Evolutionary conservation across 805 yeast species (phyloP), one percentile per base, ranked within the genome.

Genomic region (Yarrowia sp.): DNA sequence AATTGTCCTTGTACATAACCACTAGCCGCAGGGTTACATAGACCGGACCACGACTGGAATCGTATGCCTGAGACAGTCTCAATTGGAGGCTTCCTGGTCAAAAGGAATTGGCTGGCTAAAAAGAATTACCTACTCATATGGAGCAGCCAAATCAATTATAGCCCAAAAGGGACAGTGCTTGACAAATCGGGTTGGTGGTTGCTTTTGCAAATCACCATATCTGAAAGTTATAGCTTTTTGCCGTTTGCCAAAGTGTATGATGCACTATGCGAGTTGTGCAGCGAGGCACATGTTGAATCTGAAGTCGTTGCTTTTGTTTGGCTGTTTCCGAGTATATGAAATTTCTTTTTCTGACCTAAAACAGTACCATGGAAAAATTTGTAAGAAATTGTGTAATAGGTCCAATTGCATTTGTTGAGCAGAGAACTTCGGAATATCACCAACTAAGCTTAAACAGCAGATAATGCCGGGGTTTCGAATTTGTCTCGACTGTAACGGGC

Each of bases 171-270:
- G 31, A 42, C 47, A 13, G 8, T 7, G 19, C 32, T 25, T 8
- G 31, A 42, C 47, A 2, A 16, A 42, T 24, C 25, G 47, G 32
- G 31, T 8, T 6, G 5, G 8, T 41, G 47, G 47, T 42, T 42
- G 47, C 47, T 42, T 42, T 42, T 42, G 47, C 21, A 10, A 22
- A 42, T 42, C 47, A 10, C 32, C 32, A 24, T 2, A 42, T 24
- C 32, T 24, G 21, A 27, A 18, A 44, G 51, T 44, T 44, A 44
- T 44, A 44, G 49, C 49, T 44, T 44, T 44, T 44, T 44, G 49
- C 49, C 49, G 49, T 44, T 44, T 27, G 33, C 49, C 29, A 9
- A 27, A 44, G 49, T 27, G 49, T 44, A 27, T 14, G 35, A 44
- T 44, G 51, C 35, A 44, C 35, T 2, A 44, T 44, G 51, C 51